Conservation (phyloP, 768 basidiomycete species). For the Psilocybe azurescens region DNA sequence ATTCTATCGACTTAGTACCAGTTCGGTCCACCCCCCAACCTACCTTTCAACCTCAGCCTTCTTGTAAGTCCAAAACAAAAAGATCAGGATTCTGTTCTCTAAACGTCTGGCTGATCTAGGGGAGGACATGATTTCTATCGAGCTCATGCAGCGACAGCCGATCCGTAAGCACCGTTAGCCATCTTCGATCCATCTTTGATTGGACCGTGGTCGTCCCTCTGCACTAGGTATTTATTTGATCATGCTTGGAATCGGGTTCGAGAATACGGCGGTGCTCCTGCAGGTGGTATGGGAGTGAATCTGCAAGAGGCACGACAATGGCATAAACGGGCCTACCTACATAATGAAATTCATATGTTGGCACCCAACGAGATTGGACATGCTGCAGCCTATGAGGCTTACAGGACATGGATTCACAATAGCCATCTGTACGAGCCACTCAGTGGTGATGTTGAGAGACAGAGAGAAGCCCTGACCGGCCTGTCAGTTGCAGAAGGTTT, state of each 20-base stretch:
- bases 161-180: slow-evolving; percentile 52
- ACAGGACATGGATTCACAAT: slow-evolving; percentile 69
- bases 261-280: slow-evolving; percentile 39
- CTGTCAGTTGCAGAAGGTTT: slow-evolving; percentile 77
- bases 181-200: slow-evolving; percentile 10
- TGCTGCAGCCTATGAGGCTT: slow-evolving; percentile 81
- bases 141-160: slow-evolving; percentile 60
- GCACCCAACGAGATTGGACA: slow-evolving; percentile 69
- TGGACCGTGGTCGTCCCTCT: slow-evolving; percentile 19
- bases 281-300: slow-evolving; percentile 51
- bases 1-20: slow-evolving; percentile 36
- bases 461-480: slow-evolving; percentile 69
- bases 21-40: slow-evolving; percentile 46
- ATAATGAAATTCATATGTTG: slow-evolving; percentile 60
- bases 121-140: slow-evolving; percentile 65
- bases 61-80: slow-evolving; percentile 46
- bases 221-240: slow-evolving; percentile 59
- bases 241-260: slow-evolving; percentile 55
- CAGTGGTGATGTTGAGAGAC: slow-evolving; percentile 60
- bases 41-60: slow-evolving; percentile 52
- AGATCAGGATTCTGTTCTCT: slow-evolving; percentile 25
- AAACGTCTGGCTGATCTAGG: slow-evolving; percentile 41
- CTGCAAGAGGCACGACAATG: slow-evolving; percentile 65
- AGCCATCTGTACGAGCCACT: slow-evolving; percentile 59
- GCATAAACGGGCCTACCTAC: slow-evolving; percentile 65